Conservation (phyloP, 495 filamentous ascomycete genomes). For the Penicillium bialowiezense region DNA sequence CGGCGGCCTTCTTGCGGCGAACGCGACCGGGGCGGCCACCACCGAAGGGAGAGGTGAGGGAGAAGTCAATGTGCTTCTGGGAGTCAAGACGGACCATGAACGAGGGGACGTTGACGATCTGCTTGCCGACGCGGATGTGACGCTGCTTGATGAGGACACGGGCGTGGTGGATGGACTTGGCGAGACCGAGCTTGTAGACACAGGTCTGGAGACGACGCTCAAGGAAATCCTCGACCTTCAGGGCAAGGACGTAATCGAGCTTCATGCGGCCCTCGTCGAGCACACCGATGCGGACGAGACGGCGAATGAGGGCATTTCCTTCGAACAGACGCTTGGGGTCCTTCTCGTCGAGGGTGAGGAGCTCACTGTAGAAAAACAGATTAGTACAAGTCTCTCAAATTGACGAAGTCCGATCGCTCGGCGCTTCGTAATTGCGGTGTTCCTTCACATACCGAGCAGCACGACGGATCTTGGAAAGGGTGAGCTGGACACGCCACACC, state of each 20-base stretch:
- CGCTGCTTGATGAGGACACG: slow-evolving; percentile 98
- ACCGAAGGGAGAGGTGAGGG: slow-evolving; percentile 94
- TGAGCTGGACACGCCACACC: slow-evolving; percentile 99
- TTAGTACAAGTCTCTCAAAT: slow-evolving; percentile 10
- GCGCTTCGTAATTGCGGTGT: background rate
- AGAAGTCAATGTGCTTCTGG: slow-evolving; percentile 99
- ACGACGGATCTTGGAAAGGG: slow-evolving; percentile 99
- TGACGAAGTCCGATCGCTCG: background rate
- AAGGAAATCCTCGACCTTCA: slow-evolving; percentile 98
- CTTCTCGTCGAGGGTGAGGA: slow-evolving; percentile 99
- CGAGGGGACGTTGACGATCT: slow-evolving; percentile 99
- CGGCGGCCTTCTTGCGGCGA: slow-evolving; percentile 98
- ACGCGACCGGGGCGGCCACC: slow-evolving; percentile 95
- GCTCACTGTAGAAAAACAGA: slow-evolving; percentile 64
- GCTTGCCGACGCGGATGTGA: slow-evolving; percentile 99
- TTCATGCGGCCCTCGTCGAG: slow-evolving; percentile 99
- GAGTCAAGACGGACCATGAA: slow-evolving; percentile 99
- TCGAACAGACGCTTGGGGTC: slow-evolving; percentile 99
- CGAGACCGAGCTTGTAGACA: slow-evolving; percentile 99
- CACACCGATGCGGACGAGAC: slow-evolving; percentile 98
- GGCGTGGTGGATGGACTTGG: slow-evolving; percentile 99
- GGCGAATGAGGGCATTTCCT: slow-evolving; percentile 99
- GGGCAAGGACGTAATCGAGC: slow-evolving; percentile 99
- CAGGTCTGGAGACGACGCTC: slow-evolving; percentile 99
- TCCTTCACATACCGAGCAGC: slow-evolving; percentile 82